Conservation (phyloP, 805 yeast species). For the Hanseniaspora clermontiae region DNA sequence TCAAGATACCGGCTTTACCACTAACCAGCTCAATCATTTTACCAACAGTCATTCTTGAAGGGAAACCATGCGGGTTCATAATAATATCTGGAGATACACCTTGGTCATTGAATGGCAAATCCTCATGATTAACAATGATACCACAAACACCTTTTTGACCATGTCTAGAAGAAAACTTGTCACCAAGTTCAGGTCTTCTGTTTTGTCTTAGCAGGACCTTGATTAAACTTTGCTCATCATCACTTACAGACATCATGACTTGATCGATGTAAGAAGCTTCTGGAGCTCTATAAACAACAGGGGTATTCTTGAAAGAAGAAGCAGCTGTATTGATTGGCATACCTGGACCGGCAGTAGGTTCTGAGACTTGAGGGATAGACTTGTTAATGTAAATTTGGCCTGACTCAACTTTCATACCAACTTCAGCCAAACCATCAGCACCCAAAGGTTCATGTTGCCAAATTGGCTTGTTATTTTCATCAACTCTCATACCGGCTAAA, state of each 20-base stretch:
- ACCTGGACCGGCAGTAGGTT: constrained; percentile 5
- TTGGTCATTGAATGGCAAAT: constrained; percentile 84
- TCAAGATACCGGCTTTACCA: constrained; percentile 94
- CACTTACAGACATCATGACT: constrained; percentile 93
- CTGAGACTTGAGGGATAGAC: constrained; percentile 49
- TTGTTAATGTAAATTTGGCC: constrained; percentile 93
- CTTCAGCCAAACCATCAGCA: constrained; percentile 93
- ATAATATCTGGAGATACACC: constrained; percentile 92
- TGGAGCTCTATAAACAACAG: constrained; percentile 84
- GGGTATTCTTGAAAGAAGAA: constrained; percentile 62
- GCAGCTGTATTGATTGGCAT: constrained; percentile 13
- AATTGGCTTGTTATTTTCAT: constrained; percentile 66
- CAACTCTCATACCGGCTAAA: constrained; percentile 81
- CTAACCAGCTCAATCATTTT: constrained; percentile 93
- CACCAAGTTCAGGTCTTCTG: constrained; percentile 94
- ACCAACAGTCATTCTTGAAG: constrained; percentile 99
- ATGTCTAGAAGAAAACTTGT: constrained; percentile 92
- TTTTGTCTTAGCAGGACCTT: constrained; percentile 89
- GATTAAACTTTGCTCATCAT: constrained; percentile 85
- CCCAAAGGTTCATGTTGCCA: constrained; percentile 81
- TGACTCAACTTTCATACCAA: constrained; percentile 76
- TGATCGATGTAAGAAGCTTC: constrained; percentile 93
- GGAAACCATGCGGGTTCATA: constrained; percentile 99
- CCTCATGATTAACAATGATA: constrained; percentile 92
- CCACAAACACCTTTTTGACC: constrained; percentile 99